Conservation (phyloP, 208 protist genomes). For the Crithidia bombi region DNA sequence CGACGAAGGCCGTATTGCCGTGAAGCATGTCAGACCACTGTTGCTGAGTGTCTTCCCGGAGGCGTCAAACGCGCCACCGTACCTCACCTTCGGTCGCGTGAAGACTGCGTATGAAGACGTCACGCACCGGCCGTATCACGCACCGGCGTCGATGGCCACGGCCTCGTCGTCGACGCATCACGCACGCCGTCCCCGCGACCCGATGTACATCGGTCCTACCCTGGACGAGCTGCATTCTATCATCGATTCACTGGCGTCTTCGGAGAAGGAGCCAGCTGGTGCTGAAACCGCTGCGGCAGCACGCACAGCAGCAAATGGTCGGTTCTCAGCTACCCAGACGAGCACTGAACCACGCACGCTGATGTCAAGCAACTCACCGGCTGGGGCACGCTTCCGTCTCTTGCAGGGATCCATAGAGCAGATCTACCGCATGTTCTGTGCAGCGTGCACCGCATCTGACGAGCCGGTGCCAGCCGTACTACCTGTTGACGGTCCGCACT, state of each 20-base stretch:
- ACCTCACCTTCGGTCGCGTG: slow-evolving; percentile 17
- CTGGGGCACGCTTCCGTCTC: not conserved
- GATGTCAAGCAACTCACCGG: not conserved
- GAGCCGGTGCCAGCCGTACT: slow-evolving; percentile 24
- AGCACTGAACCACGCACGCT: no score
- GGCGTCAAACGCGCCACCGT: slow-evolving; percentile 1
- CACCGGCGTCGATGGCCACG: slow-evolving; percentile 2
- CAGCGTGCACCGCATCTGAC: not conserved
- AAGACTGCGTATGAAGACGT: slow-evolving; percentile 27
- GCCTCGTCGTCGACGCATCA: not conserved
- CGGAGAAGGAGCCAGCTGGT: not conserved
- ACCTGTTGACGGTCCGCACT: slow-evolving; percentile 22
- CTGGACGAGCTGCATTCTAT: slow-evolving; percentile 51
- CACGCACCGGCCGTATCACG: slow-evolving; percentile 28
- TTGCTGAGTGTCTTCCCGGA: slow-evolving; percentile 59
- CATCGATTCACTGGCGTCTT: slow-evolving; percentile 35
- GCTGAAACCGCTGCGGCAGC: not conserved
- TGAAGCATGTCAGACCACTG: slow-evolving; percentile 47
- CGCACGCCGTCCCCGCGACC: not conserved
- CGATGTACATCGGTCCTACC: slow-evolving; percentile 23
- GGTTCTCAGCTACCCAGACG: no score
- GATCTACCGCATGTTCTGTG: slow-evolving; percentile 20
- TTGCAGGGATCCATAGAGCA: slow-evolving; percentile 31
- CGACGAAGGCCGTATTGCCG: slow-evolving; percentile 47
- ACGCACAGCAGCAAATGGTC: not conserved